Base-by-base conservation (phyloP, 2,329 filamentous ascomycete genomes). In the Trichoderma endophyticum region DNA sequence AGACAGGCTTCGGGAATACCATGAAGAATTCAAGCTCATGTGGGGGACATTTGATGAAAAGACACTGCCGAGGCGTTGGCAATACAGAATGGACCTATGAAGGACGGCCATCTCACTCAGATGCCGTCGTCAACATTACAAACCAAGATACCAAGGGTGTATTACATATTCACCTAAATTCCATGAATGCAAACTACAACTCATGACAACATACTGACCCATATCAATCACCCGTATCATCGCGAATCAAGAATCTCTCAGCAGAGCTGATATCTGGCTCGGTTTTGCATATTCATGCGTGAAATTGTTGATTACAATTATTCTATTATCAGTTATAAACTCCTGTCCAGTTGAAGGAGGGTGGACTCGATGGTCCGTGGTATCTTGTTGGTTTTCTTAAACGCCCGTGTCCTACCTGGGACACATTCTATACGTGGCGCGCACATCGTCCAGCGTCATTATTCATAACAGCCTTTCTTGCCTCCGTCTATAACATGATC, bases 401-500 rank as follows among this genome's bases (percentile, higher is more conserved):
- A 76, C 74, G 73, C 75, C 76, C 65, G 62, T 64, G 73, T 72
- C 75, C 74, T 73, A 71, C 73, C 73, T 71, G 72, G 70, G 73
- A 76, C 74, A 72, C 66, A 67, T 71, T 73, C 74, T 73, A 73
- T 64, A 64, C 56, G 24, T 59, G 67, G 71, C 71, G 71, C 71
- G 36, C 51, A 66, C 24, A 64, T 71, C 71, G 67, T 72, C 71
- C 67, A 70, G 61, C 39, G 59, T 66, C 71, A 57, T 72, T 65
- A 73, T 61, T 73, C 66, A 70, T 73, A 63, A 62, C 67, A 69
- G 69, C 60, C 30, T 48, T 57, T 60, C 24, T 30, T 26, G 36
- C 34, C 39, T 43, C 72, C 60, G 24, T 63, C 62, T 77, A 82
- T 70, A 81, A 62, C 75, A 81, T 76, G 74, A 81, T 77, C 63